These are phyloP conservation scores for Aspergillus eucalypticola DNA, from an alignment of 2,329 filamentous ascomycete genomes.

Conservation along the genomic window DNA sequence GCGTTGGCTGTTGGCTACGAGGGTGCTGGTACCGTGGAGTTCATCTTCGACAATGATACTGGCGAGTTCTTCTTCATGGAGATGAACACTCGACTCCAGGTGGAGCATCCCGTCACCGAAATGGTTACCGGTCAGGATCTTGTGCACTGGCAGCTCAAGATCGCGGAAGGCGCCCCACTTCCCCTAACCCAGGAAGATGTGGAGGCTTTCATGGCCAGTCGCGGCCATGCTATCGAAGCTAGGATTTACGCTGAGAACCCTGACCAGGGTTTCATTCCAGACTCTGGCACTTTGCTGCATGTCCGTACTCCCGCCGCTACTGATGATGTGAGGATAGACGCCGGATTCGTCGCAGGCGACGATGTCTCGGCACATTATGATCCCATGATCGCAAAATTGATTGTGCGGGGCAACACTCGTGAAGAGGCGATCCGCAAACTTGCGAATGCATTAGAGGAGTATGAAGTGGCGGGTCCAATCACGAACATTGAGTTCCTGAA, in stretches of 20 bases:
- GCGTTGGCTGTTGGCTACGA: conserved; percentile 65
- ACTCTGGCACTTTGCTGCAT: conserved; percentile 85
- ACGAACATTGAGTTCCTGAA: conserved; percentile 99
- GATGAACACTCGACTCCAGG: conserved; percentile 81
- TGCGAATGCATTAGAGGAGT: conserved; percentile 75
- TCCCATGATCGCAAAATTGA: conserved; percentile 98
- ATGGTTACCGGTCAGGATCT: conserved; percentile 75
- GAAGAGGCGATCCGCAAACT: conserved; percentile 82
- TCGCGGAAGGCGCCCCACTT: conserved; percentile 70
- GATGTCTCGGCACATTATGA: conserved; percentile 94
- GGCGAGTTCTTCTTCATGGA: conserved; percentile 71
- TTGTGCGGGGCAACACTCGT: conserved; percentile 78
- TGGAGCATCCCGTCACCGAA: conserved; percentile 93
- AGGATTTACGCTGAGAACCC: conserved; percentile 97
- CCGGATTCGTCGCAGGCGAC: conserved; percentile 87
- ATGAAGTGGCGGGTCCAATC: conserved; percentile 87
- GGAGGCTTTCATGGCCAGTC: conserved; percentile 67
- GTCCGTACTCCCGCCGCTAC: conserved; percentile 70
- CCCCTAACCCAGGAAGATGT: conserved; percentile 67
- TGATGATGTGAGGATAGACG: conserved; percentile 82
- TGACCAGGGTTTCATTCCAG: conserved; percentile 85
- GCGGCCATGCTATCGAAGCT: conserved; percentile 90
- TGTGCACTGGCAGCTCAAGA: conserved; percentile 92
- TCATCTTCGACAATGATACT: conserved; percentile 68
- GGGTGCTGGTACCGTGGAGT: conserved; percentile 67